Percentiles rank a stretch among this genome's conserved stretches.
phyloP scores from a whole-genome alignment of 1,284 basidiomycete species.

The Pseudozyma sp. region DNA sequence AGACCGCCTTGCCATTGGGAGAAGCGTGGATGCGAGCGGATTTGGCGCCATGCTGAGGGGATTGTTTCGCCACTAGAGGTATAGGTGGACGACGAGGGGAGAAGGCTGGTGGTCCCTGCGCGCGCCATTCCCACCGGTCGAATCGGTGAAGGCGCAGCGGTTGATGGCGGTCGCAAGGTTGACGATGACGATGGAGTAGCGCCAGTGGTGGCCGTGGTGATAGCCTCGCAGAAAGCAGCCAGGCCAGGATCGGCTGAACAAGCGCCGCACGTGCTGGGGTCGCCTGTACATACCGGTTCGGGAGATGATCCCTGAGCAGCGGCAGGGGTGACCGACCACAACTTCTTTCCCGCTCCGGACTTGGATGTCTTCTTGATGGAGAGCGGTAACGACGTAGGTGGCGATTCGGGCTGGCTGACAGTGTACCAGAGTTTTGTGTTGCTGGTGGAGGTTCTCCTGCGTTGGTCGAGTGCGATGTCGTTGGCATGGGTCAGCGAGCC shows the following conservation, averaged over 20 bases:
- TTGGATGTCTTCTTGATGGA: conserved; percentile 10
- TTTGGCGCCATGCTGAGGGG: conserved; percentile 60
- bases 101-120: conserved; percentile 20
- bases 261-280: conserved; percentile 52
- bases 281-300: conserved; percentile 49
- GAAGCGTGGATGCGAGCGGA: conserved; percentile 65
- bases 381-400: conserved; percentile 29
- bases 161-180: not conserved
- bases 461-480: conserved; percentile 26
- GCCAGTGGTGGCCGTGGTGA: conserved; percentile 31
- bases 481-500: conserved; percentile 42
- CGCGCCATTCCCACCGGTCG: conserved; percentile 19
- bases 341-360: conserved; percentile 27
- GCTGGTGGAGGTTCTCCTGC: conserved; percentile 3
- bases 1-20: conserved; percentile 59
- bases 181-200: conserved; percentile 1
- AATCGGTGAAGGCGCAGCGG: not conserved
- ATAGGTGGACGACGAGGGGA: conserved; percentile 4
- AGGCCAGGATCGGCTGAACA: conserved; percentile 54
- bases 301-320: not conserved
- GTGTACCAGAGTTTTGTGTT: conserved; percentile 49
- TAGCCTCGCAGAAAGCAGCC: conserved; percentile 55
- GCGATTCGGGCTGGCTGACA: conserved; percentile 20
- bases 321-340: conserved; percentile 25
- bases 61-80: conserved; percentile 44